A percentile compares a stretch with the other conserved stretches of the same genome.
These are phyloP conservation scores for Penicillium sp. DNA, from an alignment of 2,329 filamentous ascomycete genomes.

Conservation along the genomic window DNA sequence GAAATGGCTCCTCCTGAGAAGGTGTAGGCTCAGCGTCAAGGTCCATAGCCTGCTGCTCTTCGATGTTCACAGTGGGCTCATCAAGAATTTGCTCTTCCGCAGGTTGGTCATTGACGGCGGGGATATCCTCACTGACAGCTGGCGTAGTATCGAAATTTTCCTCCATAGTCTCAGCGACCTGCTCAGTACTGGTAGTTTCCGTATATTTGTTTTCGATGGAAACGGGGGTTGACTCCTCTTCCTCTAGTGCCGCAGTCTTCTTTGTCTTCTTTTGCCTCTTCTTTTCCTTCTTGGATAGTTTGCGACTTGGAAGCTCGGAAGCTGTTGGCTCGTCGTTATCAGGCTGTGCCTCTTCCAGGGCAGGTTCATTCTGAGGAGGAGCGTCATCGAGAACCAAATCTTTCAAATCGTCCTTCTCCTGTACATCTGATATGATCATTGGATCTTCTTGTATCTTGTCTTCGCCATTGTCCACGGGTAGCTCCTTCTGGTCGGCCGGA, in stretches of 20 bases:
- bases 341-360: background rate
- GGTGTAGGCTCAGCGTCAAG: background rate
- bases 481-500: background rate
- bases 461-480: background rate
- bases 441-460: background rate
- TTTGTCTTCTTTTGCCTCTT: conserved; percentile 25
- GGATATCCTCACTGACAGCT: background rate
- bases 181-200: background rate
- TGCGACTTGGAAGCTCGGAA: background rate
- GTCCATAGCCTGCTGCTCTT: conserved; percentile 1
- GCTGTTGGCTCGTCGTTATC: background rate
- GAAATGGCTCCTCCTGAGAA: conserved; percentile 2
- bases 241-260: conserved; percentile 11
- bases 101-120: background rate
- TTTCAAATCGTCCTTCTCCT: background rate
- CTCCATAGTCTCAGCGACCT: background rate
- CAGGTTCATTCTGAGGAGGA: background rate
- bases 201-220: background rate
- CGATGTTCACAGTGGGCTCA: background rate
- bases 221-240: background rate
- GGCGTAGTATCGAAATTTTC: background rate
- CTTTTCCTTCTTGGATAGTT: conserved; percentile 23
- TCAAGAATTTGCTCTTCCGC: background rate
- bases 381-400: background rate
- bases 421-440: background rate